Conservation (phyloP, 495 filamentous ascomycete genomes). For the Neurospora cerealis region DNA sequence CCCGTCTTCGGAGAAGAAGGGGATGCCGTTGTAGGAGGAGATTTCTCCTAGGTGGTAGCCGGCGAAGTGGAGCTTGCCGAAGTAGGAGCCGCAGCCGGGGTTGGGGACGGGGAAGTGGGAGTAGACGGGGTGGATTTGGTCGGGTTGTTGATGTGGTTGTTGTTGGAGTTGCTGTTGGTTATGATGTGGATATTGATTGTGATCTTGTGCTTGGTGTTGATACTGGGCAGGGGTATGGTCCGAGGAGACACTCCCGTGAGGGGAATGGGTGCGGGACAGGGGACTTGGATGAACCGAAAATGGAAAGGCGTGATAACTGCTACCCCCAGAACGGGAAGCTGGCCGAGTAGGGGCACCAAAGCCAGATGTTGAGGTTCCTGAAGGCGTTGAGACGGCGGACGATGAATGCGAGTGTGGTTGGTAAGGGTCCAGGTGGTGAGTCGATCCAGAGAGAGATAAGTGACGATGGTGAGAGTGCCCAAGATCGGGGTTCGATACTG, state of each 20-base stretch:
- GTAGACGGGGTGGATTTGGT: not conserved
- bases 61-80: constrained; percentile 37
- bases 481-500: not conserved
- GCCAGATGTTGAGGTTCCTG: not conserved
- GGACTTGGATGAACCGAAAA: not conserved
- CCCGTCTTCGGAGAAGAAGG: constrained; percentile 35
- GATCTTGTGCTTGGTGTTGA: not conserved
- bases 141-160: not conserved
- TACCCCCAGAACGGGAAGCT: not conserved
- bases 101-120: not conserved
- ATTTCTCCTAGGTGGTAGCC: constrained; percentile 37
- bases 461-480: not conserved
- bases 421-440: not conserved
- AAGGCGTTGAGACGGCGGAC: not conserved
- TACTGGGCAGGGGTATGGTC: not conserved
- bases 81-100: not conserved
- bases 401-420: not conserved
- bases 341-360: not conserved
- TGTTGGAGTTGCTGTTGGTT: not conserved
- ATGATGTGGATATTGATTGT: not conserved
- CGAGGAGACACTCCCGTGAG: not conserved
- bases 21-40: constrained; percentile 37
- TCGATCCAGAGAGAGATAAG: not conserved
- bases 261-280: not conserved
- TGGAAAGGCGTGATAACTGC: not conserved